Evolutionary conservation across 1,284 basidiomycete species (phyloP).

Genomic region (Ceratobasidium sp.): DNA sequence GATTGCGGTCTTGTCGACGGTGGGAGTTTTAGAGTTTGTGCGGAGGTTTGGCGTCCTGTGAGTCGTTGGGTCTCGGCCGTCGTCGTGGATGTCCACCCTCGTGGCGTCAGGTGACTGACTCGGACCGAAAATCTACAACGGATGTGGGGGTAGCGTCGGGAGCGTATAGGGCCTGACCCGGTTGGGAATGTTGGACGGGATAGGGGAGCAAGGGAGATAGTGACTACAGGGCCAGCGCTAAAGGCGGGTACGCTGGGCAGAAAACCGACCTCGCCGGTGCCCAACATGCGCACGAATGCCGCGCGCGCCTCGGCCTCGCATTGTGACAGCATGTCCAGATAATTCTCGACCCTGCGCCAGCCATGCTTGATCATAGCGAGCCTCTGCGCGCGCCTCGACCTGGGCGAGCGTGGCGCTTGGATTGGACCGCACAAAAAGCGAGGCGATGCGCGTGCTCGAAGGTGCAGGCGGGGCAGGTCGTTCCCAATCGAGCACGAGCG

Average conservation of each 20-base stretch:
- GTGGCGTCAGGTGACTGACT: constrained; percentile 32
- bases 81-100: constrained; percentile 35
- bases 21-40: constrained; percentile 17
- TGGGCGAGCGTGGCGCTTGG: background rate
- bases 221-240: constrained; percentile 9
- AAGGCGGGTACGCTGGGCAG: constrained; percentile 40
- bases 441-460: constrained; percentile 32
- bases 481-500: constrained; percentile 37
- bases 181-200: constrained; percentile 23
- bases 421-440: constrained; percentile 26
- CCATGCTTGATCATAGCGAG: constrained; percentile 37
- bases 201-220: constrained; percentile 23
- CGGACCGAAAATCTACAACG: constrained; percentile 4
- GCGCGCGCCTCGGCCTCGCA: constrained; percentile 29
- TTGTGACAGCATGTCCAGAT: constrained; percentile 34
- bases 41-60: constrained; percentile 20
- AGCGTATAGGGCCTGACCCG: background rate
- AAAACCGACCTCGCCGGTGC: constrained; percentile 37
- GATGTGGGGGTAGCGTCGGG: background rate
- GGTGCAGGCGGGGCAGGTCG: constrained; percentile 20
- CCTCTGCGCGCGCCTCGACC: constrained; percentile 15
- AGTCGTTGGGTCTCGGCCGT: constrained; percentile 20
- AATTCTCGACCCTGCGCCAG: constrained; percentile 37
- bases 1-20: constrained; percentile 28
- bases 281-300: constrained; percentile 31